Percentiles rank a stretch among this genome's conserved stretches.
Evolutionary conservation across 1,284 basidiomycete species (phyloP).

Genomic region (Vanrija sp.): DNA sequence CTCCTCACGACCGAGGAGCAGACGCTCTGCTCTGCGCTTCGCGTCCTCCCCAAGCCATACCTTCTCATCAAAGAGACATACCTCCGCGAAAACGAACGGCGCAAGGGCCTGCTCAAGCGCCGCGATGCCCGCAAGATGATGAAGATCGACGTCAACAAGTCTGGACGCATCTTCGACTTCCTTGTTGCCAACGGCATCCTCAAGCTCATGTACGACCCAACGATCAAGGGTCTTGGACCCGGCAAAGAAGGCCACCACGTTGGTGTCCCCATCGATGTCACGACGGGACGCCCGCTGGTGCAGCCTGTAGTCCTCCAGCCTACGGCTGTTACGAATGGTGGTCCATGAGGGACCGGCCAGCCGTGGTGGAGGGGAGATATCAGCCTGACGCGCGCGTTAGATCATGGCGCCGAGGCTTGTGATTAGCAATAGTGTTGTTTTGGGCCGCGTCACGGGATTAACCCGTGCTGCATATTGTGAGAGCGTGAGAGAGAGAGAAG

Average conservation of each 20-base stretch:
- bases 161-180: constrained; percentile 83
- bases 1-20: constrained; percentile 82
- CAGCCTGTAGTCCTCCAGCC: not conserved
- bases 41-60: constrained; percentile 87
- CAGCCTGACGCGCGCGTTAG: not conserved
- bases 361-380: not conserved
- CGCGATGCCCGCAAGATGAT: constrained; percentile 79
- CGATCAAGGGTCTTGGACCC: constrained; percentile 26
- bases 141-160: constrained; percentile 89
- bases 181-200: constrained; percentile 52
- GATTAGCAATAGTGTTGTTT: not conserved
- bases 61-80: constrained; percentile 88
- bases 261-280: constrained; percentile 15
- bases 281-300: constrained; percentile 8
- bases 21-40: constrained; percentile 76
- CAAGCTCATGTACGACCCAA: constrained; percentile 39
- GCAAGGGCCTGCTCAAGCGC: constrained; percentile 75
- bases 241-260: constrained; percentile 26
- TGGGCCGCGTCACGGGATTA: too few species aligned
- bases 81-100: constrained; percentile 83
- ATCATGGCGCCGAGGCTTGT: not conserved
- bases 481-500: not conserved
- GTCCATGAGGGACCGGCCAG: not conserved
- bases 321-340: constrained; percentile 1
- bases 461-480: not conserved